Conservation (phyloP, 1,284 basidiomycete species). For the Ceratobasidium sp. region DNA sequence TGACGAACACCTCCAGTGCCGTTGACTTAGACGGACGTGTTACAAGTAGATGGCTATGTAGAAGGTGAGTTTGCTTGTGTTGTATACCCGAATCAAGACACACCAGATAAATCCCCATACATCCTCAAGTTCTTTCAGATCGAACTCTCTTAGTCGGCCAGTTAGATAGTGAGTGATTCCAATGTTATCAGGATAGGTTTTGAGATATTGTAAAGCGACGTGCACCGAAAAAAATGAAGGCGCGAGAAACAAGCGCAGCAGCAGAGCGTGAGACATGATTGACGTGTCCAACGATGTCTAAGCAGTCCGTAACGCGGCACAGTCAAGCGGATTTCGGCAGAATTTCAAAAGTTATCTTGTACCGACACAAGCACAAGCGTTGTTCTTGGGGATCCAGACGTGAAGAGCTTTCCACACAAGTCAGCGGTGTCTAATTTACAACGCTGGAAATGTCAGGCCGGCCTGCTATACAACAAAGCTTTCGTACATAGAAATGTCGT, state of each 20-base stretch:
- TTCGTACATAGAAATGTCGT: too few relatives aligned
- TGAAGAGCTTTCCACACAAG: too few relatives aligned
- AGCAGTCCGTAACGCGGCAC: neutral
- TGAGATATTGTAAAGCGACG: constrained; percentile 91
- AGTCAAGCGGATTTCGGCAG: neutral
- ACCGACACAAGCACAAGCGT: neutral
- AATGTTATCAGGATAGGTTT: constrained; percentile 90
- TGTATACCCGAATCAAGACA: constrained; percentile 46
- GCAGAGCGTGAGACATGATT: constrained; percentile 68
- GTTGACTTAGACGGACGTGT: constrained; percentile 90
- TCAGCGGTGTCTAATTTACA: too few relatives aligned
- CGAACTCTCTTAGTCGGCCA: constrained; percentile 81
- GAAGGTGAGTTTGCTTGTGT: neutral
- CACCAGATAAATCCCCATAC: constrained; percentile 98
- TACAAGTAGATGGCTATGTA: constrained; percentile 86
- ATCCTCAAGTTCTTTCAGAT: constrained; percentile 86
- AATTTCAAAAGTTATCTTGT: neutral
- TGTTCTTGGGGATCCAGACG: neutral
- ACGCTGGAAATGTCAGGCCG: too few relatives aligned
- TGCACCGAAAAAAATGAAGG: constrained; percentile 92
- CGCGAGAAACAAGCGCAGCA: constrained; percentile 89
- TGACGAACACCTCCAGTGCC: constrained; percentile 92
- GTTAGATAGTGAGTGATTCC: constrained; percentile 97
- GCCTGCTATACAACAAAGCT: too few relatives aligned
- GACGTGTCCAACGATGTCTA: constrained; percentile 20